Evolutionary conservation across 495 filamentous ascomycete species (phyloP).

Genomic region (Penicillium angulare): DNA sequence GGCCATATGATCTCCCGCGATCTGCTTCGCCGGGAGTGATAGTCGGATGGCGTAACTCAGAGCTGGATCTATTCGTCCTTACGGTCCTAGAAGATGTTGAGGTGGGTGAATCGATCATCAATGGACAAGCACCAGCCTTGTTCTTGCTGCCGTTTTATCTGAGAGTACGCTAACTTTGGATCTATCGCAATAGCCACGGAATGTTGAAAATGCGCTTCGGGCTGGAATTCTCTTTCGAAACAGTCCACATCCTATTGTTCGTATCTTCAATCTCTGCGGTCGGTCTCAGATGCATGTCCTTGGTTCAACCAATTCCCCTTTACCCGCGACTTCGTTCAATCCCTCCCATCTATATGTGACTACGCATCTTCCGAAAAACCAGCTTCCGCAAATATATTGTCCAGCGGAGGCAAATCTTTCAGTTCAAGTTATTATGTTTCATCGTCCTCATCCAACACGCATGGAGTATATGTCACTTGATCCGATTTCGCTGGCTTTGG

Average conservation of each 20-base stretch:
- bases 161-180: background rate
- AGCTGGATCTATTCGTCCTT: constrained; percentile 84
- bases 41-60: constrained; percentile 94
- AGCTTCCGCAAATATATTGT: constrained; percentile 70
- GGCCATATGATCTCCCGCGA: constrained; percentile 83
- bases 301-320: constrained; percentile 67
- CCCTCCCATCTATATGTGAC: constrained; percentile 69
- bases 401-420: constrained; percentile 57
- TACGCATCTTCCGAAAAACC: constrained; percentile 48
- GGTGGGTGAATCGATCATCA: too few relatives aligned
- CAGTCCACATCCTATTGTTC: constrained; percentile 73
- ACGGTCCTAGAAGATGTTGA: constrained; percentile 89
- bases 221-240: constrained; percentile 80
- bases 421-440: constrained; percentile 85
- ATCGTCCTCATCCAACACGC: constrained; percentile 75
- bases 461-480: constrained; percentile 97
- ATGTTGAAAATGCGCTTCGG: constrained; percentile 84
- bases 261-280: constrained; percentile 82
- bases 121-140: too few relatives aligned
- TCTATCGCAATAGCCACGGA: constrained; percentile 50
- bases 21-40: constrained; percentile 75
- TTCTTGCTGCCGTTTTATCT: background rate
- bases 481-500: constrained; percentile 84
- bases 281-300: constrained; percentile 81
- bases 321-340: constrained; percentile 53